Percentiles rank a stretch among this genome's conserved stretches.
These are phyloP conservation scores for Yamadazyma oceani DNA, from an alignment of 1,139 yeast genomes.

Conservation along the genomic window DNA sequence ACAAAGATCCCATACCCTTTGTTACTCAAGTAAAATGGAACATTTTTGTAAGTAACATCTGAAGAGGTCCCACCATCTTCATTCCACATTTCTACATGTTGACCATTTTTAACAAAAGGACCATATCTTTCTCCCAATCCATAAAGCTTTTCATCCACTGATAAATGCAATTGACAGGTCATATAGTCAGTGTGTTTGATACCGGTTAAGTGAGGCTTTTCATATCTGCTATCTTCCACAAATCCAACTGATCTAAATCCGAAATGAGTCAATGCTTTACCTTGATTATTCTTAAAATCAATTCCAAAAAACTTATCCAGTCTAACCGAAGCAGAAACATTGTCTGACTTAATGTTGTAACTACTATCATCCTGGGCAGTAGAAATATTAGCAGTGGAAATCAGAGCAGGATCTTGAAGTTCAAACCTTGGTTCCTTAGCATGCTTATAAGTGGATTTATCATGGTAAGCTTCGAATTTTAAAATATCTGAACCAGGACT, in stretches of 20 bases:
- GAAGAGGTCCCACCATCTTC: slow-evolving; percentile 39
- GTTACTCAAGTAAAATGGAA: slow-evolving; percentile 31
- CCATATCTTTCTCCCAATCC: slow-evolving; percentile 39
- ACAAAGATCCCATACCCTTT: slow-evolving; percentile 36
- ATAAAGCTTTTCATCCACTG: slow-evolving; percentile 34
- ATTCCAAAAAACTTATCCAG: slow-evolving; percentile 21
- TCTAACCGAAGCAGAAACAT: background rate
- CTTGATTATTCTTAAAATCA: slow-evolving; percentile 18
- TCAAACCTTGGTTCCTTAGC: slow-evolving; percentile 23
- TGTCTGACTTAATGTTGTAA: slow-evolving; percentile 3
- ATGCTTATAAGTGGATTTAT: slow-evolving; percentile 20
- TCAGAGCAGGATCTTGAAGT: slow-evolving; percentile 8
- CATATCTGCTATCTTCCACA: slow-evolving; percentile 25
- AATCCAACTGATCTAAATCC: slow-evolving; percentile 33
- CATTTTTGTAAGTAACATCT: slow-evolving; percentile 33
- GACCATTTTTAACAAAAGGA: slow-evolving; percentile 34
- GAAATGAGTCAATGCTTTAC: slow-evolving; percentile 24
- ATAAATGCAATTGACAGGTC: slow-evolving; percentile 29
- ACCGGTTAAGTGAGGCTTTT: slow-evolving; percentile 13
- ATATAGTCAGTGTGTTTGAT: slow-evolving; percentile 21
- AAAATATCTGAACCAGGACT: slow-evolving; percentile 28
- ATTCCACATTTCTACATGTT: slow-evolving; percentile 35
- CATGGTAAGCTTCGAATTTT: slow-evolving; percentile 30
- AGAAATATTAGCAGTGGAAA: slow-evolving; percentile 1
- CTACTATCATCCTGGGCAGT: slow-evolving; percentile 2